Base-by-base conservation (phyloP, 2,329 filamentous ascomycete genomes). In the Emmonsia crescens region DNA sequence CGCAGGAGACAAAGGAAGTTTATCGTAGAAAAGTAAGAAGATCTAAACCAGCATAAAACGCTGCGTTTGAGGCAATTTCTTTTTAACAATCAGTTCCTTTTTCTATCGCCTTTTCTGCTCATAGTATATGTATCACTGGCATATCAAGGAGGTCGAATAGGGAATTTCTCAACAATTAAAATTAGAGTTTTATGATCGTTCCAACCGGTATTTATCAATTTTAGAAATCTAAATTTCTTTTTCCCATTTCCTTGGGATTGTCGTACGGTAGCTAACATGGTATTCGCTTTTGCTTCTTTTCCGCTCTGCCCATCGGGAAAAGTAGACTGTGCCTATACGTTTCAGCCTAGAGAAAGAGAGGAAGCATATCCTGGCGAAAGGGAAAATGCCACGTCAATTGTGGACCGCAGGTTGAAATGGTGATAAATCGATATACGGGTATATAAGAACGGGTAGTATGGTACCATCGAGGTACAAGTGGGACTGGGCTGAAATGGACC, bases 401-500 rank as follows among this genome's bases (percentile, higher is more conserved):
- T 52, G 57, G 48, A 49, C n/a, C 31, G 36, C 21, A n/a, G 57
- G 31, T 21, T 38, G 31, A 31, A 8, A 46, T 38, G 48, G 24
- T 52, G 24, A 38, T 40, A 29, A 58, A 38, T 38, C n/a, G 10
- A 51, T 29, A 19, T 21, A 49, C 5, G 21, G 24, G 12, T 10
- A 40, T 9, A 40, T 36, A 44, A 29, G 38, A 21, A 24, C 27
- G 16, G 14, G 19, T 9, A 46, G 27, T 21, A 29, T 24, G 38
- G 16, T 19, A 31, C 38, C 24, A 57, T 21, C 5, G 31, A 24
- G 5, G 10, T 40, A 14, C 24, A 14, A 44, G 56, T 44, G 56
- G 27, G 55, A 19, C n/a, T 29, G 38, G 38, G 38, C n/a, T 57
- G 55, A 40, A 44, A 59, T 40, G 57, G 57, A 59, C 57, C 57